Evolutionary conservation across 2,329 filamentous ascomycete genomes (phyloP), one percentile per base, ranked within the genome.

Genomic region (Tolypocladium sp.): DNA sequence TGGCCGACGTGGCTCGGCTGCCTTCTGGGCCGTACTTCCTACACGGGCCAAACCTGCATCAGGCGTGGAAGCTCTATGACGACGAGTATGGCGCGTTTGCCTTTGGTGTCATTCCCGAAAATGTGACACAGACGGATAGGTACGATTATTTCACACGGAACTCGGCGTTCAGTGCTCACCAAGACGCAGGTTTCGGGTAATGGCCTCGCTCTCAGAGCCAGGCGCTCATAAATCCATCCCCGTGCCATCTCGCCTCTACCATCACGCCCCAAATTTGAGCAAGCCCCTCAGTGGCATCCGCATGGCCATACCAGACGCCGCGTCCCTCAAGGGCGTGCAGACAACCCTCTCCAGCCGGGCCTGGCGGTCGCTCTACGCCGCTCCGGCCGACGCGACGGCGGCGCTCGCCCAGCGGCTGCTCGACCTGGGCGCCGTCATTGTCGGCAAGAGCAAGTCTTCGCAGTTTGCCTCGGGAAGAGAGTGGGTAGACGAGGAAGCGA

Each of bases 331-430:
- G n/a, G 86, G 86, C 2, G 69, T 86, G 0, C 76, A 76, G 15
- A 86, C 82, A 0, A 77, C 77, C 1, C 75, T 81, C 38, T 86
- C 85, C 0, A 87, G 84, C 58, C 74, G 81, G 38, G 80, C 84
- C 2, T 88, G 81, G 76, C 79, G 78, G 27, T 71, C 79, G 40
- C 69, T 88, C 3, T 81, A 84, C 58, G 72, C 75, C 1, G 66
- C 75, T 3, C 72, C 76, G 0, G 67, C 67, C 4, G 75, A 70
- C 2, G 66, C 64, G 3, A 85, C 81, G 1, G 79, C 81, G 0
- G 66, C 77, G 0, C 74, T 80, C 1, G 76, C 85, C 0, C 79
- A 84, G 56, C 73, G 76, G 2, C 69, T 90, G 1, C 75, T 88
- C 4, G 79, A 85, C 57, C 77, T 82, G 2, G 87, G 87, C 0